Conservation (phyloP, 1,139 yeast genomes). For the Pneumocystis wakefieldiae region DNA sequence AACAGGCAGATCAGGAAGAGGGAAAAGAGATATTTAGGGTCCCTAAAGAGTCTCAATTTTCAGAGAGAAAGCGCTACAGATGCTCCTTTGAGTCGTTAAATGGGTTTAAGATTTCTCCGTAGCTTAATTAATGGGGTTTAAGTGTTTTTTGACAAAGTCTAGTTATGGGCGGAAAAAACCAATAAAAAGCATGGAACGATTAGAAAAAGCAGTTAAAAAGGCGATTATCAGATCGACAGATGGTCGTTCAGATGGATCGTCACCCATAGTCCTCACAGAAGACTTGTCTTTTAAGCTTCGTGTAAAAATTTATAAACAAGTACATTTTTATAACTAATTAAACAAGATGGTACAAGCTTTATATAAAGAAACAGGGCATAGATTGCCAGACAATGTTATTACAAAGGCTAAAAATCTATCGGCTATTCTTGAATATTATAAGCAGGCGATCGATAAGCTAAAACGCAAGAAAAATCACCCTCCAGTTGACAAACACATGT, state of each 20-base stretch:
- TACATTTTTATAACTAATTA: background rate
- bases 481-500: background rate
- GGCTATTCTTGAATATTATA: background rate
- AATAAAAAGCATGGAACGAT: background rate
- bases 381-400: background rate
- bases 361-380: background rate
- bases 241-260: background rate
- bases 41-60: background rate
- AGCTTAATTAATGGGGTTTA: no score
- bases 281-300: background rate
- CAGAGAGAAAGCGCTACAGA: background rate
- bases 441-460: background rate
- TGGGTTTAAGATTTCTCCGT: background rate
- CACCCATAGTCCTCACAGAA: background rate
- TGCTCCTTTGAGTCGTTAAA: background rate
- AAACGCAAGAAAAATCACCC: background rate
- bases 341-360: background rate
- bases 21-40: background rate
- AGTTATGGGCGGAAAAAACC: background rate
- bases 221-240: background rate
- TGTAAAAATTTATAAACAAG: background rate
- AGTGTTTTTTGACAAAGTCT: background rate
- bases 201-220: background rate
- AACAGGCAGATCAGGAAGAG: background rate
- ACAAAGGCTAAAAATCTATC: background rate